Base-by-base conservation (phyloP, 2,329 filamentous ascomycete species). In the Pseudogymnoascus sp. region DNA sequence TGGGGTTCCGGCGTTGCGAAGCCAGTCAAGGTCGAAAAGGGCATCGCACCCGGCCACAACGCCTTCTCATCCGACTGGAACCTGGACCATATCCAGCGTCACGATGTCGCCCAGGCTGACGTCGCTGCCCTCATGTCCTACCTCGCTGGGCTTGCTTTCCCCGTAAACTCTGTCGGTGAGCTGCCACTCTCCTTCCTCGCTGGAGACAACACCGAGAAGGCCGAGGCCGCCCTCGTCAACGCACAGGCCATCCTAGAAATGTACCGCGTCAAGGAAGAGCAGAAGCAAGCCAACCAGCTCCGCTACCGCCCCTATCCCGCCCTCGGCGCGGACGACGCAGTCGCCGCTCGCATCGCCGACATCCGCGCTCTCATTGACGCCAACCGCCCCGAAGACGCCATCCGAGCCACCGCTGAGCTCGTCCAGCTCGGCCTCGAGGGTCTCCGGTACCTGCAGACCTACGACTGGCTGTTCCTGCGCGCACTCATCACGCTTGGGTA, bases 51-150 rank as follows among this genome's bases (percentile, higher is more conserved):
- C 0, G 95, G 94, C 0, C 94, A 99, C 71, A 91, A 97, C 69
- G 91, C 92, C 69, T 91, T 94, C 72, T 97, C 94, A 0, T 83
- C 86, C 0, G 92, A 96, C 72, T 99, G 94, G 94, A 82, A 85
- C 29, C 77, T 99, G 16, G 83, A 93, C 68, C 80, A 89, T 61
- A 80, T 99, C 39, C 85, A 87, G 71, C 85, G 95, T 65, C 89
- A 97, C 69, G 94, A 99, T 74, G 93, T 99, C 58, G 85, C 87
- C 3, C 94, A 99, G 73, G 94, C 94, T 4, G 94, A 99, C 75
- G 84, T 99, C 61, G 94, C 94, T 5, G 90, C 94, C 7, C 82
- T 99, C 64, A 99, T 99, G 94, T 87, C 95, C 0, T 95, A 97
- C 71, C 81, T 99, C 14, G 85, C 86, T 59, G 94, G 94, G 3